Evolutionary conservation across 1,139 yeast genomes (phyloP).

Genomic region (Pichia sp.): DNA sequence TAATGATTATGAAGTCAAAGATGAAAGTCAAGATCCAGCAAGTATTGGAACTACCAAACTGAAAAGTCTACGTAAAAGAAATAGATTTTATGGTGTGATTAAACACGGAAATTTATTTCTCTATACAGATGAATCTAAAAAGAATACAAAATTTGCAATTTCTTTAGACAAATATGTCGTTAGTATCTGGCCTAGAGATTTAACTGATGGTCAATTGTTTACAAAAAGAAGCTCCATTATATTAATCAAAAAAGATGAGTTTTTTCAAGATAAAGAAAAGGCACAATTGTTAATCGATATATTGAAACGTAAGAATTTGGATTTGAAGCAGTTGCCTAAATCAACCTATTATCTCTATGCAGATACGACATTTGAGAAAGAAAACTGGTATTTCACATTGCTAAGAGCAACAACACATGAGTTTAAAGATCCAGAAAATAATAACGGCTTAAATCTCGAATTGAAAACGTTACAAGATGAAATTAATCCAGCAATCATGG

Average conservation of each 20-base stretch:
- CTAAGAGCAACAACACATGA: slow-evolving; percentile 59
- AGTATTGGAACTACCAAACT: slow-evolving; percentile 24
- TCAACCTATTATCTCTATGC: slow-evolving; percentile 67
- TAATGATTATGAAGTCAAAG: slow-evolving; percentile 6
- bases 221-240: slow-evolving; percentile 77
- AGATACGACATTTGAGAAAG: slow-evolving; percentile 75
- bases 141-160: slow-evolving; percentile 71
- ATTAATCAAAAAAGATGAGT: slow-evolving; percentile 36
- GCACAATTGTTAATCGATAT: slow-evolving; percentile 13
- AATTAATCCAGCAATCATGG: slow-evolving; percentile 47
- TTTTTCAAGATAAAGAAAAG: slow-evolving; percentile 14
- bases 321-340: slow-evolving; percentile 36
- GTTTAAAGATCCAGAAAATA: neutral
- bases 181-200: slow-evolving; percentile 75
- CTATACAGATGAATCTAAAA: slow-evolving; percentile 60
- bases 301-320: slow-evolving; percentile 1
- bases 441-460: neutral
- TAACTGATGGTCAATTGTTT: slow-evolving; percentile 69
- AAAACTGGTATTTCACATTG: slow-evolving; percentile 85
- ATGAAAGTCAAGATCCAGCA: slow-evolving; percentile 19
- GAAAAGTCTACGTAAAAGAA: slow-evolving; percentile 41
- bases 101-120: slow-evolving; percentile 84
- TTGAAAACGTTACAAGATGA: slow-evolving; percentile 17
- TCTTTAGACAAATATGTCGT: slow-evolving; percentile 67
- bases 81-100: slow-evolving; percentile 58